Conservation (phyloP, 768 basidiomycete species). For the Mycena polygramma region DNA sequence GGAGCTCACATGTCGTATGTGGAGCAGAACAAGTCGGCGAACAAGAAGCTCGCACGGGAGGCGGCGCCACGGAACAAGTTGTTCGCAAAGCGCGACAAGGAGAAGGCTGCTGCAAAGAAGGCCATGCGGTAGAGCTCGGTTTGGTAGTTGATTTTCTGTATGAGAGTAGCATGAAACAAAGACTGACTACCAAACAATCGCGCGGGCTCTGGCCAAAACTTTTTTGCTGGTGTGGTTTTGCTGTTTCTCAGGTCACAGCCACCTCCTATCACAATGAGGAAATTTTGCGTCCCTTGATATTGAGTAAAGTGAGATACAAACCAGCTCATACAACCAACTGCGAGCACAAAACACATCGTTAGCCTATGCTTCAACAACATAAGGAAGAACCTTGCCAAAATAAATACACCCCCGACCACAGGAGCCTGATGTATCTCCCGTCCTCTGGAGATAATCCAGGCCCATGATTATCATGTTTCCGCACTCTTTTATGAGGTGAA, state of each 20-base stretch:
- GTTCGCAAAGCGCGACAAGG: slow-evolving; percentile 87
- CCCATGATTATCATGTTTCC: slow-evolving; percentile 83
- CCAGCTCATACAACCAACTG: background rate
- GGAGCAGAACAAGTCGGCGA: slow-evolving; percentile 92
- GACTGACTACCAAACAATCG: too few species aligned
- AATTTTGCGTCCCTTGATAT: too few species aligned
- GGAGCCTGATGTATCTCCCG: slow-evolving; percentile 67
- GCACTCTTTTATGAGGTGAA: slow-evolving; percentile 57
- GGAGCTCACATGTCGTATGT: slow-evolving; percentile 94
- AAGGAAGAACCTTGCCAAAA: slow-evolving; percentile 51
- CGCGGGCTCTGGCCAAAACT: too few species aligned
- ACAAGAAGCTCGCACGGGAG: slow-evolving; percentile 79
- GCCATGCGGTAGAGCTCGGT: slow-evolving; percentile 32
- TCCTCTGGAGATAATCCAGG: slow-evolving; percentile 68
- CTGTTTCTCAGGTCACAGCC: too few species aligned
- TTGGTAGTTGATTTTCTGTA: background rate
- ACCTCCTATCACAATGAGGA: too few species aligned
- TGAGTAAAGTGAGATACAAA: too few species aligned
- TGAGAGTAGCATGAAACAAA: too few species aligned
- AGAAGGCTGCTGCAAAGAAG: slow-evolving; percentile 68
- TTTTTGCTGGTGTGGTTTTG: too few species aligned
- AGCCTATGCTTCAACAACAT: too few species aligned
- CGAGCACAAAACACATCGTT: too few species aligned
- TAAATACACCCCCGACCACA: slow-evolving; percentile 67
- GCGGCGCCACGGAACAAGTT: slow-evolving; percentile 76